These are phyloP conservation scores for Ilex paraguariensis DNA, from an alignment of 305 asterid species.

Conservation along the genomic window DNA sequence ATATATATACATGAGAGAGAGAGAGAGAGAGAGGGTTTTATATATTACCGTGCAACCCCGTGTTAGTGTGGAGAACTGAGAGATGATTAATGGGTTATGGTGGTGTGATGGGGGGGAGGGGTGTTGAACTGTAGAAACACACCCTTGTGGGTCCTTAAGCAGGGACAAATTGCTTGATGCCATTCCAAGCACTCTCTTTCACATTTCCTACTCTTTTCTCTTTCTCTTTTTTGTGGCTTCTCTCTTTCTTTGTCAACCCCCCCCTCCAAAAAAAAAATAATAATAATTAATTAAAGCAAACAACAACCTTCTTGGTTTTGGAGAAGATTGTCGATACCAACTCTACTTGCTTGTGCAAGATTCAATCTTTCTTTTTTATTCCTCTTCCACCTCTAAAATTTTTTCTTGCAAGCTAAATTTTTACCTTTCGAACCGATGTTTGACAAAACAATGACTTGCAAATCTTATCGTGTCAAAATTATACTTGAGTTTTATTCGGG, in stretches of 20 bases:
- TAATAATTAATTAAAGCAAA: slow-evolving; percentile 13
- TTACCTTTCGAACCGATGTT: no score
- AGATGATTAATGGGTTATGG: no score
- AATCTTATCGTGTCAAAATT: no score
- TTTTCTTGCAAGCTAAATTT: no score
- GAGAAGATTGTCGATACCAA: slow-evolving; percentile 12
- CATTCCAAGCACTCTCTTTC: slow-evolving; percentile 16
- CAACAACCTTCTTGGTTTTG: slow-evolving; percentile 13
- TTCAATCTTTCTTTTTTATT: slow-evolving; percentile 6
- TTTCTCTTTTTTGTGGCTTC: slow-evolving; percentile 19
- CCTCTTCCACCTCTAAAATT: no score
- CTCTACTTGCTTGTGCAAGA: slow-evolving; percentile 4
- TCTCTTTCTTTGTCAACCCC: slow-evolving; percentile 23
- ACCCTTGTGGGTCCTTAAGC: slow-evolving; percentile 22
- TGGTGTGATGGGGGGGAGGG: not conserved
- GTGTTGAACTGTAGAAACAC: not conserved
- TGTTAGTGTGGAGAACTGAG: no score
- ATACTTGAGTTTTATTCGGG: no score
- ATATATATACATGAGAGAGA: no score
- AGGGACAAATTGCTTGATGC: slow-evolving; percentile 17
- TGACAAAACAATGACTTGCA: no score
- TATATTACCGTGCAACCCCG: no score
- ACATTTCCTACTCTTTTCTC: not conserved
- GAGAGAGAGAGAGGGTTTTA: no score
- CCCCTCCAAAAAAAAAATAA: no score